A percentile compares a stretch with the other conserved stretches of the same genome.
phyloP scores from a whole-genome alignment of 2,329 filamentous ascomycete genomes.

The Trichophyton rubrum region DNA sequence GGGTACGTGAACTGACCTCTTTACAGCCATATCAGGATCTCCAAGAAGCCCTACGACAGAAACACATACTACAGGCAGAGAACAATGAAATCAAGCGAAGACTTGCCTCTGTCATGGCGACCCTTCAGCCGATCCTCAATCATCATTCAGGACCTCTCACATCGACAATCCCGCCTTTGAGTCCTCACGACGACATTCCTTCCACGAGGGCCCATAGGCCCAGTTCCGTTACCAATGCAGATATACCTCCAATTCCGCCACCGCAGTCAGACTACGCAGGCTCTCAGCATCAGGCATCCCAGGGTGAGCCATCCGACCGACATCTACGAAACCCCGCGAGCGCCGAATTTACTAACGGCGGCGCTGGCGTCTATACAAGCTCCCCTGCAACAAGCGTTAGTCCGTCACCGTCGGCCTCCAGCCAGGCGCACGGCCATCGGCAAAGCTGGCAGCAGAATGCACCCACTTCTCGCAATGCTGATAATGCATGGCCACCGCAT shows the following conservation, averaged over 20 bases:
- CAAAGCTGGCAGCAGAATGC: constrained; percentile 6
- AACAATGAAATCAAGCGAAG: constrained; percentile 64
- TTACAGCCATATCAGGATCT: constrained; percentile 77
- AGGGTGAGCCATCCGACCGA: constrained; percentile 4
- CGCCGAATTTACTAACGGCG: constrained; percentile 6
- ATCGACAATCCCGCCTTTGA: not conserved
- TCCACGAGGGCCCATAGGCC: not conserved
- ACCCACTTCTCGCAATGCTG: constrained; percentile 11
- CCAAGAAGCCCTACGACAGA: constrained; percentile 60
- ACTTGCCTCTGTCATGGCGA: constrained; percentile 51
- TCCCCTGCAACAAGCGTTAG: constrained; percentile 25
- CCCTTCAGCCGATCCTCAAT: constrained; percentile 31
- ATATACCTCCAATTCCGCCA: constrained; percentile 8
- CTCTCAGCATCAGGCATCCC: constrained; percentile 5
- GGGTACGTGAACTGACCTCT: constrained; percentile 62
- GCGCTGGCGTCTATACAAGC: constrained; percentile 11
- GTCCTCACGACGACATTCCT: not conserved
- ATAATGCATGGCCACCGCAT: constrained; percentile 18
- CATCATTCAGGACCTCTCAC: not conserved
- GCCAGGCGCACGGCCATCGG: constrained; percentile 3
- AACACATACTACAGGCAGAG: constrained; percentile 64
- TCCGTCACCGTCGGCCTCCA: constrained; percentile 27
- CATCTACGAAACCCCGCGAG: constrained; percentile 9
- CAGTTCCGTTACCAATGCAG: not conserved
- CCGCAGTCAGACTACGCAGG: constrained; percentile 9